Evolutionary conservation across 2,329 filamentous ascomycete species (phyloP).

Genomic region (Penicillium sp.): DNA sequence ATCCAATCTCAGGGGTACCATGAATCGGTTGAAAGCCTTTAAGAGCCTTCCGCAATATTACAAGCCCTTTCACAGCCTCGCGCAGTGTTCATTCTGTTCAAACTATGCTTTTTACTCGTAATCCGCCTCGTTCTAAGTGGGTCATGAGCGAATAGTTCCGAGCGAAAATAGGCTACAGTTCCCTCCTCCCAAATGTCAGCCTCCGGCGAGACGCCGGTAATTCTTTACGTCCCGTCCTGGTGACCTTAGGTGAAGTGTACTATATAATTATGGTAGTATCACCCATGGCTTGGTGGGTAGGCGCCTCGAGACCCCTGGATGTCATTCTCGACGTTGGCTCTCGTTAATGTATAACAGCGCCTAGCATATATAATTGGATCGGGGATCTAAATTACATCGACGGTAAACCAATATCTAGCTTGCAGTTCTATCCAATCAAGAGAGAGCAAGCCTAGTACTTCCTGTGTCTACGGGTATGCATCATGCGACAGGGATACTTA

Average conservation of each 20-base stretch:
- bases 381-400: background rate
- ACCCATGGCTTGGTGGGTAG: background rate
- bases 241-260: background rate
- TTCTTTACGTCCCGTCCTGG: background rate
- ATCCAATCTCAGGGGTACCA: background rate
- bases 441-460: too few relatives aligned
- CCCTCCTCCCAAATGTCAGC: background rate
- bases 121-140: background rate
- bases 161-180: background rate
- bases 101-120: background rate
- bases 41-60: background rate
- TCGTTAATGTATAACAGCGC: background rate
- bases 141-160: background rate
- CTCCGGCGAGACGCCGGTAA: background rate
- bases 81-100: background rate
- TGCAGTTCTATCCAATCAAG: background rate
- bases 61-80: background rate
- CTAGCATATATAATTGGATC: background rate
- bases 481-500: too few relatives aligned
- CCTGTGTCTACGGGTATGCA: too few relatives aligned
- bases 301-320: background rate
- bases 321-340: background rate
- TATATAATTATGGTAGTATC: background rate
- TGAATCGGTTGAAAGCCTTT: background rate
- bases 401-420: too few relatives aligned